A percentile compares a stretch with the other conserved stretches of the same genome.
Evolutionary conservation across 495 filamentous ascomycete genomes (phyloP).

Genomic region (Podospora australis): DNA sequence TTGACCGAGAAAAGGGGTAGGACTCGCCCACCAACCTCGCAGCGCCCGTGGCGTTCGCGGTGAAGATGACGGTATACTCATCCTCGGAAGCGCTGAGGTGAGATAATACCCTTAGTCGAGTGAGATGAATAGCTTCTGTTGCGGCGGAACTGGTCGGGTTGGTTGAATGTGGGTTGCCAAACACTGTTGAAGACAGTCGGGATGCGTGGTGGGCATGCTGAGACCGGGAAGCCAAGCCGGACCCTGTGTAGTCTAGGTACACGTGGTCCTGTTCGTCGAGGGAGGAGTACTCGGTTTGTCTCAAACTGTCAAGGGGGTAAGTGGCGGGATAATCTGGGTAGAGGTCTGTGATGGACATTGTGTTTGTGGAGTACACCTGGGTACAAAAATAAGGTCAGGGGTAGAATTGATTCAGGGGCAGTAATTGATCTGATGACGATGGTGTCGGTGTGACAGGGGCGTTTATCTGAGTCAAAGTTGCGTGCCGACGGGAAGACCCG

Average conservation of each 20-base stretch:
- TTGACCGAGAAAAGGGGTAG: conserved; percentile 22
- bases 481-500: too few relatives aligned
- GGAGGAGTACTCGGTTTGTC: conserved; percentile 24
- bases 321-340: conserved; percentile 26
- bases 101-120: conserved; percentile 39
- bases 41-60: conserved; percentile 53
- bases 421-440: too few relatives aligned
- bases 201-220: conserved; percentile 21
- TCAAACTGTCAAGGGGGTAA: conserved; percentile 20
- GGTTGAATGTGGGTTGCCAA: conserved; percentile 55
- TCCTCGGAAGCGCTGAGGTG: conserved; percentile 52
- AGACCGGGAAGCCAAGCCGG: conserved; percentile 20
- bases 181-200: conserved; percentile 32
- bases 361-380: too few relatives aligned
- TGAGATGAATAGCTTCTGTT: conserved; percentile 39
- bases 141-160: conserved; percentile 44
- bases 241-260: conserved; percentile 34
- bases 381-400: too few relatives aligned
- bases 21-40: conserved; percentile 51
- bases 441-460: too few relatives aligned
- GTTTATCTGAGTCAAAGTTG: too few relatives aligned
- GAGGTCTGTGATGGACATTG: conserved; percentile 2
- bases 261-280: conserved; percentile 27
- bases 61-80: conserved; percentile 58
- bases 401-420: too few relatives aligned